These are phyloP conservation scores for Thelephora aurantiotincta DNA, from an alignment of 768 basidiomycete species.

Conservation along the genomic window DNA sequence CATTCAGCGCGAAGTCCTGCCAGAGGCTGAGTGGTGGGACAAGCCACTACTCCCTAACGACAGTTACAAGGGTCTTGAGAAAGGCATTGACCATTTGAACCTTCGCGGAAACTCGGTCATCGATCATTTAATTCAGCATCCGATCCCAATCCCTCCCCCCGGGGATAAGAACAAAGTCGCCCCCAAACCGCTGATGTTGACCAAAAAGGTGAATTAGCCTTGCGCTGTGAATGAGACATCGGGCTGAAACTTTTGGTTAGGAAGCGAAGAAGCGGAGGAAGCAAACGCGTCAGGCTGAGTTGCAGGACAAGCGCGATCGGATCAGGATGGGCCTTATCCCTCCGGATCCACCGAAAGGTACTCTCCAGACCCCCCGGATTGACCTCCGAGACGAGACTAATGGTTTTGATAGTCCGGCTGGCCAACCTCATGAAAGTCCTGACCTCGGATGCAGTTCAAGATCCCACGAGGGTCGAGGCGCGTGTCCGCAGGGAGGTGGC, in stretches of 20 bases:
- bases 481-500: constrained; percentile 89
- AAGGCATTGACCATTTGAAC: constrained; percentile 42
- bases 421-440: constrained; percentile 96
- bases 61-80: constrained; percentile 60
- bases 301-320: constrained; percentile 90
- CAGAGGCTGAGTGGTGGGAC: constrained; percentile 97
- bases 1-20: constrained; percentile 69
- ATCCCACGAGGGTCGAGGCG: constrained; percentile 95
- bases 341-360: constrained; percentile 91
- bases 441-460: constrained; percentile 92
- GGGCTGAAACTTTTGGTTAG: constrained; percentile 16
- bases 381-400: constrained; percentile 4
- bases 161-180: constrained; percentile 68
- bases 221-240: neutral
- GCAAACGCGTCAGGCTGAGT: constrained; percentile 70
- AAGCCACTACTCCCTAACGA: constrained; percentile 67
- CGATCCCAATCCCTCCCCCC: constrained; percentile 89
- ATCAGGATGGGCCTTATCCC: constrained; percentile 93
- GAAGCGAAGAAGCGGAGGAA: constrained; percentile 98
- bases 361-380: constrained; percentile 5
- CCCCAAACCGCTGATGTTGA: constrained; percentile 83
- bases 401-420: constrained; percentile 52
- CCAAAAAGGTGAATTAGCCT: constrained; percentile 52
- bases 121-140: constrained; percentile 88
- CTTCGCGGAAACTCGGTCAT: constrained; percentile 69